phyloP scores from a whole-genome alignment of 2,329 filamentous ascomycete species.

The Phyllachora maydis region DNA sequence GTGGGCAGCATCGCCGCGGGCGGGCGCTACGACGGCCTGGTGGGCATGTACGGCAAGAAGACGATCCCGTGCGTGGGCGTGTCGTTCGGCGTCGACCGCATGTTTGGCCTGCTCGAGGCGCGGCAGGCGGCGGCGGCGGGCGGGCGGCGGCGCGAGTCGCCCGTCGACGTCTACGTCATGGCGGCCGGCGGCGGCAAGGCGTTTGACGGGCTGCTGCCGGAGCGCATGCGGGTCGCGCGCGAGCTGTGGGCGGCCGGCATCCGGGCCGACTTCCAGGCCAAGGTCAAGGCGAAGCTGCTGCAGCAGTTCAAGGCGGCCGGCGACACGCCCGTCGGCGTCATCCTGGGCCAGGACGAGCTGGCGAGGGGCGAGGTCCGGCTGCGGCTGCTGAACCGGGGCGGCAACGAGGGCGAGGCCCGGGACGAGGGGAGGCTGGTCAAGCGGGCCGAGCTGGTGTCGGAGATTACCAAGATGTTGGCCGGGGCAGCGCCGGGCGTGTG shows the following conservation, averaged over 20 bases:
- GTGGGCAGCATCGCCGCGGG: slow-evolving; percentile 80
- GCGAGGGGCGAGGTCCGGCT: slow-evolving; percentile 67
- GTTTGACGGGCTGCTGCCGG: slow-evolving; percentile 58
- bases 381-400: slow-evolving; percentile 58
- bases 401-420: slow-evolving; percentile 80
- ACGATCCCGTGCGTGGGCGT: slow-evolving; percentile 77
- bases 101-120: slow-evolving; percentile 80
- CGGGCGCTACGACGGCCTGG: slow-evolving; percentile 80
- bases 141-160: slow-evolving; percentile 36
- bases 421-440: slow-evolving; percentile 5
- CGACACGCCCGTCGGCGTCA: slow-evolving; percentile 68
- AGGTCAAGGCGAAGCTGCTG: slow-evolving; percentile 74
- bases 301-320: slow-evolving; percentile 72
- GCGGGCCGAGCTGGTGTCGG: slow-evolving; percentile 6
- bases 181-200: slow-evolving; percentile 76
- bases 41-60: slow-evolving; percentile 79
- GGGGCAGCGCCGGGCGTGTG: slow-evolving; percentile 16
- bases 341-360: slow-evolving; percentile 81
- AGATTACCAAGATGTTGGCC: no score
- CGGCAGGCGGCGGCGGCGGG: slow-evolving; percentile 36
- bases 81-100: slow-evolving; percentile 88
- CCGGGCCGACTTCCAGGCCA: slow-evolving; percentile 66
- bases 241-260: slow-evolving; percentile 61
- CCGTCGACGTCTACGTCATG: slow-evolving; percentile 89
- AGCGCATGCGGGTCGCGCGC: slow-evolving; percentile 37